A percentile compares a stretch with the other conserved stretches of the same genome.
These are phyloP conservation scores for Pyrenochaeta sp. DNA, from an alignment of 2,329 filamentous ascomycete species.

Conservation along the genomic window DNA sequence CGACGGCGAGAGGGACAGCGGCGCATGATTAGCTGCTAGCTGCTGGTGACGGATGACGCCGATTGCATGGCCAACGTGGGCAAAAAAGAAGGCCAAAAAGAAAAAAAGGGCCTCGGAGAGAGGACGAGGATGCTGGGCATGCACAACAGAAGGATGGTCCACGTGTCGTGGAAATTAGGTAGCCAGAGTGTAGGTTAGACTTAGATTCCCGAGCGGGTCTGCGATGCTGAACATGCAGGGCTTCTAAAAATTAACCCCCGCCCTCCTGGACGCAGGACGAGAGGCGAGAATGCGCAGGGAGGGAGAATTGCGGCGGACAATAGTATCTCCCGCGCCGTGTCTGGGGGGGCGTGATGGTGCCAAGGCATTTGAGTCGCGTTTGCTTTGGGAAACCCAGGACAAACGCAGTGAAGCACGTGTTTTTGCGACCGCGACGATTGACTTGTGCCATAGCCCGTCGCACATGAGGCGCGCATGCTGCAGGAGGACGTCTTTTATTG, in stretches of 20 bases:
- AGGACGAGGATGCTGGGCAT: background rate
- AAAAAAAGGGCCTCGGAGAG: too few relatives aligned
- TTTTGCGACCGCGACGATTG: too few relatives aligned
- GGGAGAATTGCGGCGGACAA: background rate
- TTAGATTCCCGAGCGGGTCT: conserved; percentile 4
- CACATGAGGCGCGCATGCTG: background rate
- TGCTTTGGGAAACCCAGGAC: too few relatives aligned
- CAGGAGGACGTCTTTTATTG: conserved; percentile 1
- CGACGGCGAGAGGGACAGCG: conserved; percentile 1
- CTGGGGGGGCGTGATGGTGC: too few relatives aligned
- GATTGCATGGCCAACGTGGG: conserved; percentile 5
- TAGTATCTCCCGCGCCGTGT: too few relatives aligned
- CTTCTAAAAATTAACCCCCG: background rate
- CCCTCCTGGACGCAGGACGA: background rate
- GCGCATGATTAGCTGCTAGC: conserved; percentile 13
- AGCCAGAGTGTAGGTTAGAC: background rate
- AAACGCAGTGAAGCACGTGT: too few relatives aligned
- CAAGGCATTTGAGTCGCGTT: too few relatives aligned
- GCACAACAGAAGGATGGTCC: conserved; percentile 10
- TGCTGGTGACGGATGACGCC: too few relatives aligned
- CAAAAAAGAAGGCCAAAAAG: conserved; percentile 2
- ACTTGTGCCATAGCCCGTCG: background rate
- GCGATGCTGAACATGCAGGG: background rate
- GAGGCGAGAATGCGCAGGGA: too few relatives aligned
- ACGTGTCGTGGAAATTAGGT: conserved; percentile 4